Evolutionary conservation across 2,329 filamentous ascomycete genomes (phyloP).

Genomic region (Orbilia brochopaga): DNA sequence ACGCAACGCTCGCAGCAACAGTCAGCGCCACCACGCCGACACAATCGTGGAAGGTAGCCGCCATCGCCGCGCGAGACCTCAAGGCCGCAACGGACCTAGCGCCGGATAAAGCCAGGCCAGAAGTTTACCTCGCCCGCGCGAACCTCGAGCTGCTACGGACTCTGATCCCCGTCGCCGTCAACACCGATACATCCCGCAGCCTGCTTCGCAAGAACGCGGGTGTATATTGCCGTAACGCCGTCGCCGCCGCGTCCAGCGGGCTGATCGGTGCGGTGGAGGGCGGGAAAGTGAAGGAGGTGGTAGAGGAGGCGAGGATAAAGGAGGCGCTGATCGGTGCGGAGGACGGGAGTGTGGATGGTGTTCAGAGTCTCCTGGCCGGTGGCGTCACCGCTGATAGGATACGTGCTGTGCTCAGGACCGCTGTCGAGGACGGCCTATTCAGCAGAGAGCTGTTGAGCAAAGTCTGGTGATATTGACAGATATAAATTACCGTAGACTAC

Average conservation of each 20-base stretch:
- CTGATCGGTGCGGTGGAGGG: conserved; percentile 42
- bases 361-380: conserved; percentile 21
- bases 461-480: background rate
- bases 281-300: conserved; percentile 43
- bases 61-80: conserved; percentile 45
- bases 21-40: background rate
- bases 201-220: conserved; percentile 53
- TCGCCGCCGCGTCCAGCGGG: conserved; percentile 13
- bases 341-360: conserved; percentile 34
- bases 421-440: conserved; percentile 53
- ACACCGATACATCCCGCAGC: conserved; percentile 25
- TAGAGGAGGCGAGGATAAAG: conserved; percentile 52
- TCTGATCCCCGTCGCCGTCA: conserved; percentile 41
- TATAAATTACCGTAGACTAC: too few species aligned
- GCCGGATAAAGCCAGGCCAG: conserved; percentile 46
- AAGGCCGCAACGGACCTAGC: conserved; percentile 50
- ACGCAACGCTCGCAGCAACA: conserved; percentile 16
- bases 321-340: conserved; percentile 51
- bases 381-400: conserved; percentile 19
- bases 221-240: conserved; percentile 53
- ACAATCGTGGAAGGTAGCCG: conserved; percentile 51
- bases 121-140: conserved; percentile 53
- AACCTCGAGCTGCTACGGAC: conserved; percentile 53
- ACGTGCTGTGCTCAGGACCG: conserved; percentile 46
- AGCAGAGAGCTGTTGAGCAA: conserved; percentile 52